phyloP scores from a whole-genome alignment of 2,329 filamentous ascomycete genomes.

The Xylariales sp. region DNA sequence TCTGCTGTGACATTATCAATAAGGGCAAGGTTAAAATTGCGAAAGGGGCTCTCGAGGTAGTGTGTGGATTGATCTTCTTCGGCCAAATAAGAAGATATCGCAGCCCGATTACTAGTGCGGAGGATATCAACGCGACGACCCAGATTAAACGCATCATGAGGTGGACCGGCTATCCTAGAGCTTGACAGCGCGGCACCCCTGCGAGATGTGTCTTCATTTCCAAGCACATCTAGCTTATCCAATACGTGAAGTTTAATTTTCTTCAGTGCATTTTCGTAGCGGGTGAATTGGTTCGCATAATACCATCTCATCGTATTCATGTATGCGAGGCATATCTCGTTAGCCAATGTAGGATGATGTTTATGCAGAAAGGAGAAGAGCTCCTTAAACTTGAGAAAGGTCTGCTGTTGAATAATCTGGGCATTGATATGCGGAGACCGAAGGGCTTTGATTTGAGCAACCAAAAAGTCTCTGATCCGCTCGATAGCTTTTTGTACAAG shows the following conservation, averaged over 20 bases:
- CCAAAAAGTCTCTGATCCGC: slow-evolving; percentile 92
- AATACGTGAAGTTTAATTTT: slow-evolving; percentile 86
- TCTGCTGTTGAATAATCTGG: slow-evolving; percentile 94
- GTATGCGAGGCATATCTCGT: slow-evolving; percentile 92
- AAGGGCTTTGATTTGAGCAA: slow-evolving; percentile 92
- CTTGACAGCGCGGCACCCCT: slow-evolving; percentile 69
- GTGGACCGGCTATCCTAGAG: slow-evolving; percentile 63
- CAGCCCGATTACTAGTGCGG: slow-evolving; percentile 76
- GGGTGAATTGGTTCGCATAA: slow-evolving; percentile 88
- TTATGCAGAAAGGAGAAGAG: slow-evolving; percentile 86
- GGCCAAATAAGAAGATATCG: slow-evolving; percentile 87
- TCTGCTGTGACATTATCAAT: slow-evolving; percentile 95
- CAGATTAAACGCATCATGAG: slow-evolving; percentile 89
- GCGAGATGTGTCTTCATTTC: slow-evolving; percentile 77
- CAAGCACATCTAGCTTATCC: slow-evolving; percentile 86
- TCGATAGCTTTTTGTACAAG: slow-evolving; percentile 91
- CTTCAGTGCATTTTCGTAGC: slow-evolving; percentile 85
- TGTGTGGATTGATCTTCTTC: slow-evolving; percentile 90
- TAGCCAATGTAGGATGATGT: slow-evolving; percentile 83
- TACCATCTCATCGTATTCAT: slow-evolving; percentile 99
- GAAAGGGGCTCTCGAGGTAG: slow-evolving; percentile 90
- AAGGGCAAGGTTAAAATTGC: slow-evolving; percentile 93
- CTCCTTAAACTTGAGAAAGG: slow-evolving; percentile 88
- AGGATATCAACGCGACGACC: slow-evolving; percentile 88
- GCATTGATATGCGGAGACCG: slow-evolving; percentile 96